phyloP scores from a whole-genome alignment of 2,329 filamentous ascomycete species.

The Xylariaceae sp. region DNA sequence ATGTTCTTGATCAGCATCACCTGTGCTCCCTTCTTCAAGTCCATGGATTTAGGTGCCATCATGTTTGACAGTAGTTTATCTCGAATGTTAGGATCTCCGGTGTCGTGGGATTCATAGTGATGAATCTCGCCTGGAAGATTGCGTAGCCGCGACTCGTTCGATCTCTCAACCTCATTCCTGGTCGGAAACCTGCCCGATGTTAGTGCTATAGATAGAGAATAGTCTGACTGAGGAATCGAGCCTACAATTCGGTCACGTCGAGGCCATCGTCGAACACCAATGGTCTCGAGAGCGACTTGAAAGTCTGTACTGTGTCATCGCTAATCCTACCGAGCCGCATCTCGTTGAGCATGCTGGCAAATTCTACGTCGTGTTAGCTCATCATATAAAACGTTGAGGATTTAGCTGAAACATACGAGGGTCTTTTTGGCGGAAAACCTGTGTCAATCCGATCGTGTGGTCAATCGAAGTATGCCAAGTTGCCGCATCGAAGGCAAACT shows the following conservation, averaged over 20 bases:
- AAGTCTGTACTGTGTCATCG: slow-evolving; percentile 69
- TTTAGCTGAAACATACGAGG: slow-evolving; percentile 44
- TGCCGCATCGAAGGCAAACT: slow-evolving; percentile 88
- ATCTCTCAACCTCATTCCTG: slow-evolving; percentile 79
- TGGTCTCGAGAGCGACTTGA: slow-evolving; percentile 68
- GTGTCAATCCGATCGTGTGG: slow-evolving; percentile 90
- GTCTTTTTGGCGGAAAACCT: slow-evolving; percentile 95
- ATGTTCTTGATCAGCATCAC: slow-evolving; percentile 99
- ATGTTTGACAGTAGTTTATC: slow-evolving; percentile 81
- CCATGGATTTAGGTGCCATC: slow-evolving; percentile 81
- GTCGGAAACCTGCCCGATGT: slow-evolving; percentile 68
- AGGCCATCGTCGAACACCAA: slow-evolving; percentile 70
- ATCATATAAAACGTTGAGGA: neutral
- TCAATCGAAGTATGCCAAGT: slow-evolving; percentile 93
- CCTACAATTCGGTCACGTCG: slow-evolving; percentile 77
- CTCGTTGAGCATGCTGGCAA: slow-evolving; percentile 94
- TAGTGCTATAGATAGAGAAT: neutral
- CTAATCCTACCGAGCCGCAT: slow-evolving; percentile 87
- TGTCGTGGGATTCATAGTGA: slow-evolving; percentile 70
- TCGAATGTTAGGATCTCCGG: slow-evolving; percentile 66
- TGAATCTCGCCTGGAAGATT: slow-evolving; percentile 65
- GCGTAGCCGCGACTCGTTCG: slow-evolving; percentile 72
- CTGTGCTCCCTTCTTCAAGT: slow-evolving; percentile 86
- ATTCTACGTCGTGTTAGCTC: slow-evolving; percentile 49
- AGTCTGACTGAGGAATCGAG: too few relatives aligned